Evolutionary conservation across 2,329 filamentous ascomycete genomes (phyloP).

Genomic region (Alternaria arbusti): DNA sequence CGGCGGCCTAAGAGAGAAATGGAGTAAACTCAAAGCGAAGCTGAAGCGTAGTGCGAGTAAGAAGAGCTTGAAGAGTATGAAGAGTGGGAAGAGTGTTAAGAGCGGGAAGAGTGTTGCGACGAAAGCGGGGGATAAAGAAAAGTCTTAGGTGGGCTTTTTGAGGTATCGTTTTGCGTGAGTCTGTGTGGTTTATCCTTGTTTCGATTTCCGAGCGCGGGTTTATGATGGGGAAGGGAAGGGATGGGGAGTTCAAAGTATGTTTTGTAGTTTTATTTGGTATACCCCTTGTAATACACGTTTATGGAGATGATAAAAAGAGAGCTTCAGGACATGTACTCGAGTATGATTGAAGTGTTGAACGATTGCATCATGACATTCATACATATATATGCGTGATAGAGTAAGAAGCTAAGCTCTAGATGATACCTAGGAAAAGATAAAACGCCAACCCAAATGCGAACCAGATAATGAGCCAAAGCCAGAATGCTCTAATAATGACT

Average conservation of each 20-base stretch:
- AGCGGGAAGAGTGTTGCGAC: slow-evolving; percentile 20
- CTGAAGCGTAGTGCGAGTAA: slow-evolving; percentile 42
- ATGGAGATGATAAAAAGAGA: background rate
- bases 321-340: background rate
- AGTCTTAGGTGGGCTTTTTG: slow-evolving; percentile 11
- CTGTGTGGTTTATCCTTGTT: background rate
- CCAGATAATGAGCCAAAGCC: background rate
- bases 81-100: slow-evolving; percentile 40
- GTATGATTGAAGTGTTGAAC: background rate
- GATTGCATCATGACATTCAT: slow-evolving; percentile 7
- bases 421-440: background rate
- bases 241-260: background rate
- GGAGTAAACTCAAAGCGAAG: slow-evolving; percentile 46
- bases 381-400: background rate
- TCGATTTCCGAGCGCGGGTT: background rate
- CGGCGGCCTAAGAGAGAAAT: slow-evolving; percentile 37
- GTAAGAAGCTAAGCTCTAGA: background rate
- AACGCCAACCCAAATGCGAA: slow-evolving; percentile 13
- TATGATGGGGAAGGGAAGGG: background rate
- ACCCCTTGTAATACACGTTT: background rate
- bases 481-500: background rate
- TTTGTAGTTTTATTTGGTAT: background rate
- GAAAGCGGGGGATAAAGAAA: slow-evolving; percentile 7
- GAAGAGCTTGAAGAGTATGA: slow-evolving; percentile 43
- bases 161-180: background rate